Percentiles rank a stretch among this genome's conserved stretches.
These are phyloP conservation scores for Cryptosporidium muris DNA, from an alignment of 169 alveolate genomes.

Conservation along the genomic window DNA sequence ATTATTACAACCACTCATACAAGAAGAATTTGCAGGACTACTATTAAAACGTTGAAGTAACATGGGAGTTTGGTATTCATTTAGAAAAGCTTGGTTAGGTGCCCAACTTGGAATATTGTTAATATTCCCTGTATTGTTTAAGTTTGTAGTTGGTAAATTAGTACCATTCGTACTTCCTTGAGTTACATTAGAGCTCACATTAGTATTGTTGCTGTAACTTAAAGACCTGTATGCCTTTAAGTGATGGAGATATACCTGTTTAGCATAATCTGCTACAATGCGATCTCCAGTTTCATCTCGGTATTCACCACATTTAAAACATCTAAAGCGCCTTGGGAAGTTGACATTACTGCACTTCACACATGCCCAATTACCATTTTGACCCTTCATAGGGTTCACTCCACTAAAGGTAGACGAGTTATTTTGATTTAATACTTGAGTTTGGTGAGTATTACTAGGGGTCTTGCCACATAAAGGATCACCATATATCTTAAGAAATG, in stretches of 20 bases:
- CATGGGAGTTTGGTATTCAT: too few relatives aligned
- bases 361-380: constrained; percentile 82
- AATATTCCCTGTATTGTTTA: too few relatives aligned
- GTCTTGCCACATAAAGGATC: constrained; percentile 78
- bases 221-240: constrained; percentile 72
- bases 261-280: constrained; percentile 79
- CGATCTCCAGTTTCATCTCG: constrained; percentile 78
- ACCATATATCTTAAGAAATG: constrained; percentile 80
- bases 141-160: neutral
- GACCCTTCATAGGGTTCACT: constrained; percentile 72
- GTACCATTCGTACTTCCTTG: neutral
- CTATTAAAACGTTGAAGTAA: too few relatives aligned
- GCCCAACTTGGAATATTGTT: neutral
- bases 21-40: too few relatives aligned
- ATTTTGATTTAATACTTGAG: neutral
- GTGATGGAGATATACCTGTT: constrained; percentile 77
- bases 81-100: neutral
- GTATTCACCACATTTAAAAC: constrained; percentile 78
- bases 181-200: neutral
- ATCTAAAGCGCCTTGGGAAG: constrained; percentile 80
- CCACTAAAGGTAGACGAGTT: neutral
- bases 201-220: neutral
- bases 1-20: too few relatives aligned
- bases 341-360: constrained; percentile 77
- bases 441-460: neutral